These are phyloP conservation scores for Xylogone sp. DNA, from an alignment of 2,329 filamentous ascomycete species.

Conservation along the genomic window DNA sequence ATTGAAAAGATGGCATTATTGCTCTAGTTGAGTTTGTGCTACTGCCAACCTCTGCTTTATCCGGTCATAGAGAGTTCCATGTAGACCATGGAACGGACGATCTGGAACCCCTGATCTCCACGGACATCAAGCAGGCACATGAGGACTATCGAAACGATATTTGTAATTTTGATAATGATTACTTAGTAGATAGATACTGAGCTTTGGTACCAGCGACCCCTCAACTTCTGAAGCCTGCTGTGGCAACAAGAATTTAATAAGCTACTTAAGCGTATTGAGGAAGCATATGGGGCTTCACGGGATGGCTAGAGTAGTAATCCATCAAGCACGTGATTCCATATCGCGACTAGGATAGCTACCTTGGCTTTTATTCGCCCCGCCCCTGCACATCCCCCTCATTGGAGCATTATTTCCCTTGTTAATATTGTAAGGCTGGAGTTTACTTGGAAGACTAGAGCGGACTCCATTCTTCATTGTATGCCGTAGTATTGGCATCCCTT, in stretches of 20 bases:
- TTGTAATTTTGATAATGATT: constrained; percentile 43
- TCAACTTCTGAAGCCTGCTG: constrained; percentile 82
- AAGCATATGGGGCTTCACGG: constrained; percentile 64
- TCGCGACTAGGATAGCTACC: too few relatives aligned
- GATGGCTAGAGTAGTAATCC: too few relatives aligned
- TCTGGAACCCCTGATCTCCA: constrained; percentile 75
- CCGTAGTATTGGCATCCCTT: too few relatives aligned
- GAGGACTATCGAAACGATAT: constrained; percentile 78
- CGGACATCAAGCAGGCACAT: constrained; percentile 68
- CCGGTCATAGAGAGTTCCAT: constrained; percentile 44
- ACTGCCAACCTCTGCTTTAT: constrained; percentile 69
- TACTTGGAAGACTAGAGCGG: too few relatives aligned
- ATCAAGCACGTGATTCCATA: too few relatives aligned
- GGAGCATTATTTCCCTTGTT: too few relatives aligned
- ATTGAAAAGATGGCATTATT: constrained; percentile 85
- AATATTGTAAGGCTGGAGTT: too few relatives aligned
- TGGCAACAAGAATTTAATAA: constrained; percentile 68
- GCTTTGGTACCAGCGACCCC: constrained; percentile 64
- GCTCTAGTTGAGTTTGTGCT: constrained; percentile 85
- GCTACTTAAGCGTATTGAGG: constrained; percentile 74
- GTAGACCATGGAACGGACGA: constrained; percentile 70
- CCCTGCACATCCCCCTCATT: too few relatives aligned
- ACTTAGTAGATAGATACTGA: constrained; percentile 2
- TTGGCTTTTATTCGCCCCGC: too few relatives aligned
- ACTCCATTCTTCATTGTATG: too few relatives aligned